A percentile compares a stretch with the other conserved stretches of the same genome.
phyloP scores from a whole-genome alignment of 441 rosid genomes.

The Gossypium schwendimanii region DNA sequence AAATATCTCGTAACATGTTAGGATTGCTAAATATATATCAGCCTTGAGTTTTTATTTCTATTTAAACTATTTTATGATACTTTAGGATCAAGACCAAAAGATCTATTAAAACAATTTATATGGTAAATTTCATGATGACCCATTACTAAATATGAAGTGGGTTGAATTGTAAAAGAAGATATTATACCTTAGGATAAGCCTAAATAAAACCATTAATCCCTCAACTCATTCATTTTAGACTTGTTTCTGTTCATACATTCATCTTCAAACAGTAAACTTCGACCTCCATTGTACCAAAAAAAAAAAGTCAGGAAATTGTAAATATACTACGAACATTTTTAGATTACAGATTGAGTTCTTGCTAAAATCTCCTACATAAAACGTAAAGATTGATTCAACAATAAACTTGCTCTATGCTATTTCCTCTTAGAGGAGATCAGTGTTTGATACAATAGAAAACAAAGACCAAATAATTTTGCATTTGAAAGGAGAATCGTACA shows the following conservation, averaged over 20 bases:
- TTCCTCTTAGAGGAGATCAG: background rate
- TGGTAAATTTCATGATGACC: too few relatives aligned
- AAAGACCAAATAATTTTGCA: background rate
- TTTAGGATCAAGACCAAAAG: too few relatives aligned
- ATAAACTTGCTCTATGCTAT: background rate
- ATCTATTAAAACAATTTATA: too few relatives aligned
- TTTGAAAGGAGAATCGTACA: background rate
- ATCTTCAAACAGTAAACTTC: background rate
- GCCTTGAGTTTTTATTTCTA: too few relatives aligned
- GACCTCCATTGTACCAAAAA: background rate
- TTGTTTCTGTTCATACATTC: too few relatives aligned
- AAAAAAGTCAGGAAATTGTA: background rate
- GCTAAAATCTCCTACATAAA: background rate
- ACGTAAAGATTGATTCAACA: background rate
- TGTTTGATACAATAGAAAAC: background rate
- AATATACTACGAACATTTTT: background rate
- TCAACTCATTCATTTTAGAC: too few relatives aligned
- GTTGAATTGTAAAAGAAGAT: too few relatives aligned
- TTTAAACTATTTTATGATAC: too few relatives aligned
- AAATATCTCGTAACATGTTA: background rate
- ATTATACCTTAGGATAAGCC: too few relatives aligned
- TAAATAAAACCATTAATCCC: too few relatives aligned
- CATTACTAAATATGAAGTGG: too few relatives aligned
- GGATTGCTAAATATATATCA: background rate
- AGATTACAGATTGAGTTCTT: background rate